phyloP scores from a whole-genome alignment of 495 filamentous ascomycete species.

The Lasiosphaeria ovina region DNA sequence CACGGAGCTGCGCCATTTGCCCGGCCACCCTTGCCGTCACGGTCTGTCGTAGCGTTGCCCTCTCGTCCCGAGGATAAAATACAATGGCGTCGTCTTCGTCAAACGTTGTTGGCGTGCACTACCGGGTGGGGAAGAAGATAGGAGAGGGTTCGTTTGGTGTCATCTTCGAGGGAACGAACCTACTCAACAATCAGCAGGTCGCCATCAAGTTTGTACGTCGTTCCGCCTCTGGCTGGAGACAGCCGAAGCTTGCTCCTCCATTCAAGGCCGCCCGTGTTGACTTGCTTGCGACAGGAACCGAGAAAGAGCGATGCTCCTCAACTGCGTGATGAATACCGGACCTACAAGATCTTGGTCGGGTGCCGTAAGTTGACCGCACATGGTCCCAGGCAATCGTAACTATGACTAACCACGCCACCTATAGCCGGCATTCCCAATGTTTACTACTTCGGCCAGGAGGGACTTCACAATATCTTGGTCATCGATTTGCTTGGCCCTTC shows the following conservation, averaged over 20 bases:
- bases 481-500: slow-evolving; percentile 97
- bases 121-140: slow-evolving; percentile 98
- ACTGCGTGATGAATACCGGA: slow-evolving; percentile 96
- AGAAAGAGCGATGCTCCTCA: slow-evolving; percentile 98
- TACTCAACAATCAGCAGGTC: slow-evolving; percentile 98
- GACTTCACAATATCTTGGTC: slow-evolving; percentile 97
- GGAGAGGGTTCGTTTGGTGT: slow-evolving; percentile 98
- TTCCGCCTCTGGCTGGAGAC: not conserved
- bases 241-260: not conserved
- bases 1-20: slow-evolving; percentile 3
- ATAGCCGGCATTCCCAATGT: slow-evolving; percentile 98
- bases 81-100: slow-evolving; percentile 91
- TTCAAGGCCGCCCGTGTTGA: not conserved
- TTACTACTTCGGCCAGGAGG: slow-evolving; percentile 99
- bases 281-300: slow-evolving; percentile 66
- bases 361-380: slow-evolving; percentile 72
- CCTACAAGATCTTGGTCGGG: slow-evolving; percentile 98
- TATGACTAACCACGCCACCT: slow-evolving; percentile 8
- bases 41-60: not conserved
- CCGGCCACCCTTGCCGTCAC: not conserved
- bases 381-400: slow-evolving; percentile 8
- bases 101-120: slow-evolving; percentile 98
- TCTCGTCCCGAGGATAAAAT: slow-evolving; percentile 6
- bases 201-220: slow-evolving; percentile 97
- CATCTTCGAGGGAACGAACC: slow-evolving; percentile 97